Evolutionary conservation across 352 stramenopile species (phyloP).

Genomic region (Phytopythium helicoides): DNA sequence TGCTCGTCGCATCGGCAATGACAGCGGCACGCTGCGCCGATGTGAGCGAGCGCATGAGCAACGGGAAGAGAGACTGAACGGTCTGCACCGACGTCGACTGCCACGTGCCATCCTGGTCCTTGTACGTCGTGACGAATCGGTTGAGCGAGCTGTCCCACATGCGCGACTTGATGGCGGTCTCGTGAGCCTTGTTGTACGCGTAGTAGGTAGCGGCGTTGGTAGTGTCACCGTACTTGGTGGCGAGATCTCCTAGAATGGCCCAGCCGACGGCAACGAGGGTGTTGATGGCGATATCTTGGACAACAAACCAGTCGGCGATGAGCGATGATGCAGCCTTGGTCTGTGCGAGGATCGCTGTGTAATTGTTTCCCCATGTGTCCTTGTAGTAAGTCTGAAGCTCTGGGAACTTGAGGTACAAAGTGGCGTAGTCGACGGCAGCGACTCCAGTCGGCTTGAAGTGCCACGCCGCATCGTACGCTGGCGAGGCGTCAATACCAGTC

Average conservation of each 20-base stretch:
- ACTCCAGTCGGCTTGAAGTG: conserved; percentile 9
- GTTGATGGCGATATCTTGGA: conserved; percentile 23
- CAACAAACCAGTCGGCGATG: conserved; percentile 17
- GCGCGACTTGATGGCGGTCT: conserved; percentile 11
- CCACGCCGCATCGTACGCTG: conserved; percentile 14
- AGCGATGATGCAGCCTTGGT: conserved; percentile 14
- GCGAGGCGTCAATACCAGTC: conserved; percentile 13
- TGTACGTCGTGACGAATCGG: conserved; percentile 19
- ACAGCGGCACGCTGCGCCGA: conserved; percentile 9
- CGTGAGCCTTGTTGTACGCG: conserved; percentile 14
- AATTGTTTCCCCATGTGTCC: conserved; percentile 19
- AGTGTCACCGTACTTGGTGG: conserved; percentile 11
- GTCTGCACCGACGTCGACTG: conserved; percentile 18
- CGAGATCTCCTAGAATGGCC: conserved; percentile 14
- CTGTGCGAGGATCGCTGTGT: conserved; percentile 14
- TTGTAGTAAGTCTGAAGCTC: conserved; percentile 18
- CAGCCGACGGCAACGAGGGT: conserved; percentile 17
- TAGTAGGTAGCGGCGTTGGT: conserved; percentile 14
- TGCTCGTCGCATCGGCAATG: conserved; percentile 13
- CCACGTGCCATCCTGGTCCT: conserved; percentile 21
- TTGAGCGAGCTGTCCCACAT: conserved; percentile 16
- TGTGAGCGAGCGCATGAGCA: conserved; percentile 17
- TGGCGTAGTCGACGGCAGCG: conserved; percentile 10
- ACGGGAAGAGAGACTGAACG: conserved; percentile 13
- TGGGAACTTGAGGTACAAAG: conserved; percentile 18